Base-by-base conservation (phyloP, 345 rosid genomes). In the Eucalyptus albens region DNA sequence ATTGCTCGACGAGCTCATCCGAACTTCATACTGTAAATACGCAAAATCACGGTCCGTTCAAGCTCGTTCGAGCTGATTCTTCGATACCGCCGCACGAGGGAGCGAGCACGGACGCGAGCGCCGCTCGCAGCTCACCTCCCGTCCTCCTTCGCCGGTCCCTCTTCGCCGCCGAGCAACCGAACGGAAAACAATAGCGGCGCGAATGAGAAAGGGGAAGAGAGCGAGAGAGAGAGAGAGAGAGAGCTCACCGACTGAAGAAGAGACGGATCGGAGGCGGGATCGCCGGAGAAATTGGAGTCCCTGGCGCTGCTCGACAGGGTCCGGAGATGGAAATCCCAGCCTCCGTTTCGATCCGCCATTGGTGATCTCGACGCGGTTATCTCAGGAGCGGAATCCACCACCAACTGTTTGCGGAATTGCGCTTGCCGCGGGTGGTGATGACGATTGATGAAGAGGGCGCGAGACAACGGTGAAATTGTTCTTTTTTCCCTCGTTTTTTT, bases 231-330 rank as follows among this genome's bases (percentile, higher is more conserved):
- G 49, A 14, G 72, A 92, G 85, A 87, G 9, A 24, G 27, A 56
- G 13, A 53, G 85, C 92, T 86, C 89, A 97, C 99, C 50, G 98
- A 94, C 40, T 96, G 95, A 88, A 96, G 93, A 77, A 97, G 91
- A 37, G 96, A 95, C 47, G 99, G 96, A 88, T 97, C 99, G 87
- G 98, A 94, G 56, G 99, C 96, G 62, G 98, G 98, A 91, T 97
- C 98, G 87, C 92, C 91, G 89, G 96, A 89, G 88, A 93, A 87
- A 90, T 88, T 94, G 83, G 98, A 95, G 92, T 97, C 99, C 13
- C 99, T 90, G 40, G 97, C 91, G 93, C 95, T 91, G 92, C 91
- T 95, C 40, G 96, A 94, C 88, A 98, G 88, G 83, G 91, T 95
- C 88, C 98, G 94, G 42, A 97, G 97, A 89, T 96, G 91, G 89